Conservation (phyloP, 1,284 basidiomycete species). For the Sanghuangporus weigelae region DNA sequence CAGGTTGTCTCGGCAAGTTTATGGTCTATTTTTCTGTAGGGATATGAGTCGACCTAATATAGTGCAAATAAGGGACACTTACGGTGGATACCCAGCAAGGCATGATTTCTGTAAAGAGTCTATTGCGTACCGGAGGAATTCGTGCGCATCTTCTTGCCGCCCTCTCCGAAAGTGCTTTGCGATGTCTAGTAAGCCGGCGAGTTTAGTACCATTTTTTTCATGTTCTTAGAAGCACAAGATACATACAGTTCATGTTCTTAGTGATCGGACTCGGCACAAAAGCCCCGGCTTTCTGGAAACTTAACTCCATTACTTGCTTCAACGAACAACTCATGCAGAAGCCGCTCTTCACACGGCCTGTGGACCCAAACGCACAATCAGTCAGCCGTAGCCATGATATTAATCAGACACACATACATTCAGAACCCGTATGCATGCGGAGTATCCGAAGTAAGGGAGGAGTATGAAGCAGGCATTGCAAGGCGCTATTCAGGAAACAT, state of each 20-base stretch:
- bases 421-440: conserved; percentile 46
- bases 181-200: conserved; percentile 53
- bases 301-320: conserved; percentile 46
- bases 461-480: conserved; percentile 94
- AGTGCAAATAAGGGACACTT: conserved; percentile 27
- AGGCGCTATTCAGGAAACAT: conserved; percentile 93
- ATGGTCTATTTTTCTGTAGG: conserved; percentile 66
- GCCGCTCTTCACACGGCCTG: conserved; percentile 48
- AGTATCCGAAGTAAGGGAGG: conserved; percentile 80
- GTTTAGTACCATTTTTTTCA: background rate
- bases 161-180: conserved; percentile 88
- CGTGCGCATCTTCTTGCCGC: conserved; percentile 98
- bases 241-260: conserved; percentile 64
- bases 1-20: conserved; percentile 87
- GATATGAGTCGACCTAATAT: background rate
- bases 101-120: conserved; percentile 89
- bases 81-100: conserved; percentile 70
- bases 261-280: conserved; percentile 63
- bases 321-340: conserved; percentile 82
- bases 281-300: conserved; percentile 39
- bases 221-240: background rate
- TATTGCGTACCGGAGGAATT: conserved; percentile 93
- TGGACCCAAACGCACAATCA: conserved; percentile 18
- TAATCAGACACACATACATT: conserved; percentile 38
- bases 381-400: conserved; percentile 13